Conservation (phyloP, 2,329 filamentous ascomycete genomes). For the Sporothrix brunneoviolacea region DNA sequence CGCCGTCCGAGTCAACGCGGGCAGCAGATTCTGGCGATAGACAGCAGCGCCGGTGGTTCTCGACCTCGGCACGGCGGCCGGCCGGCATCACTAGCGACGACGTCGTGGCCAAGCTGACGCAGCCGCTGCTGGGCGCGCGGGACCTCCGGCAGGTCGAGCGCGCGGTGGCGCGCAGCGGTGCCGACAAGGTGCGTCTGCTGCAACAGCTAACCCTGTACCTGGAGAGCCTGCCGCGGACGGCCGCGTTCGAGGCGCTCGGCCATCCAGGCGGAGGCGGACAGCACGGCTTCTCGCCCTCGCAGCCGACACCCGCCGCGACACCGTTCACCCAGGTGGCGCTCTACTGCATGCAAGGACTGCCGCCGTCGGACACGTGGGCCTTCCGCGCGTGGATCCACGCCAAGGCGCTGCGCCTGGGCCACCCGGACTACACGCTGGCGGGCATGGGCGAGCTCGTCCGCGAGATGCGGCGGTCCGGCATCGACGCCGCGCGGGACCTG, state of each 20-base stretch:
- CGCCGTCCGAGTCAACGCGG: too few species aligned
- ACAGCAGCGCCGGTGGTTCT: conserved; percentile 17
- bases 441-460: conserved; percentile 26
- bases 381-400: conserved; percentile 27
- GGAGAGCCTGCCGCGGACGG: conserved; percentile 14
- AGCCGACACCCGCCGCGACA: not conserved
- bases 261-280: not conserved
- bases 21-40: too few species aligned
- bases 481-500: conserved; percentile 29
- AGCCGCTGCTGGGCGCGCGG: not conserved
- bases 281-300: too few species aligned
- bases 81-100: not conserved
- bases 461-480: conserved; percentile 34
- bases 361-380: conserved; percentile 27
- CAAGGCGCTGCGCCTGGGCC: conserved; percentile 20
- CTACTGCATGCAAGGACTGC: conserved; percentile 18
- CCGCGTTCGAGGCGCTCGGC: not conserved
- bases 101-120: not conserved
- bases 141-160: not conserved
- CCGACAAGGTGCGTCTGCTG: conserved; percentile 23
- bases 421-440: conserved; percentile 13
- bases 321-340: not conserved
- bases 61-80: conserved; percentile 17
- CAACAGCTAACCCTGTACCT: conserved; percentile 22
- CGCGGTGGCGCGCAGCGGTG: conserved; percentile 20